These are phyloP conservation scores for Salicornia ramosissima DNA, from an alignment of 148 eudicot genomes.

Conservation along the genomic window DNA sequence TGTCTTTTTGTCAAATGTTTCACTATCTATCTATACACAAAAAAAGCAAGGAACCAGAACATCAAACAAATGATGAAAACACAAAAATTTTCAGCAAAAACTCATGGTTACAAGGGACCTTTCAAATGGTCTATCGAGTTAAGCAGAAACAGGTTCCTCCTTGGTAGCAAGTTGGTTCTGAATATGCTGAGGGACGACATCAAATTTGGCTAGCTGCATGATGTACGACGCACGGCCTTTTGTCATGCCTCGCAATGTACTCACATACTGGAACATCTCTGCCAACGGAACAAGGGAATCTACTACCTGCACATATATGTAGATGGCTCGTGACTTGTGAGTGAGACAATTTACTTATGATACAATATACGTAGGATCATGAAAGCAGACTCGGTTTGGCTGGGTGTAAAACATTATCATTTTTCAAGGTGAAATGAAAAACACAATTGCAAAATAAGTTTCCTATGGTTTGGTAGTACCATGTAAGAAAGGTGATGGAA, in stretches of 20 bases:
- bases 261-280: constrained; percentile 96
- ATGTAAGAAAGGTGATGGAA: no score
- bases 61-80: not conserved
- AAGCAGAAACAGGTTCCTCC: constrained; percentile 78
- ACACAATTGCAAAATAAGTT: no score
- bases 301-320: constrained; percentile 51
- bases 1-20: constrained; percentile 5
- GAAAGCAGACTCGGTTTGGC: no score
- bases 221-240: constrained; percentile 94
- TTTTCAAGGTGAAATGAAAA: no score
- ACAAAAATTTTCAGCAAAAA: constrained; percentile 14
- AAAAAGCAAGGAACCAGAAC: not conserved
- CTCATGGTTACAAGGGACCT: constrained; percentile 6
- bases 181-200: constrained; percentile 93
- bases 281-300: constrained; percentile 85
- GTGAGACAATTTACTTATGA: not conserved
- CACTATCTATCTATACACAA: constrained; percentile 13
- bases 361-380: no score
- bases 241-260: constrained; percentile 84
- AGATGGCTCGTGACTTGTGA: not conserved
- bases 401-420: no score
- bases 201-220: constrained; percentile 90
- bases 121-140: not conserved
- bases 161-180: constrained; percentile 79
- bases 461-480: no score